Evolutionary conservation across 1,284 basidiomycete genomes (phyloP).

Genomic region (Taiwanofungus camphoratus): DNA sequence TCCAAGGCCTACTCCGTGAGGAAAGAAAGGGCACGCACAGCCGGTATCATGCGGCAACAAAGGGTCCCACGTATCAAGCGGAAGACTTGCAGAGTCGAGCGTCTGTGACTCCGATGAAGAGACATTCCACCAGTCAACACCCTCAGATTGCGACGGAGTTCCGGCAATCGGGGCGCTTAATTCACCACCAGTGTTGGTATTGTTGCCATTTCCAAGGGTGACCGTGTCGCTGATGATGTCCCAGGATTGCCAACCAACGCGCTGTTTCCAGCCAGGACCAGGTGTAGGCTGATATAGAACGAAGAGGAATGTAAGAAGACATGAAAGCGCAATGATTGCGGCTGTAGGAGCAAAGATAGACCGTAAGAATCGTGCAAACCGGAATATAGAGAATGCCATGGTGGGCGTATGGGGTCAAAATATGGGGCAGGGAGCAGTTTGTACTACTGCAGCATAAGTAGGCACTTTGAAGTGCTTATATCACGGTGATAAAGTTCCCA

Average conservation of each 20-base stretch:
- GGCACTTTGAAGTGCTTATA: too few species aligned
- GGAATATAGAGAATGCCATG: constrained; percentile 27
- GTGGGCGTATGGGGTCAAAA: constrained; percentile 2
- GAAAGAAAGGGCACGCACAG: constrained; percentile 45
- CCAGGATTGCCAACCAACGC: constrained; percentile 91
- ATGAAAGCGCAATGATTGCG: constrained; percentile 59
- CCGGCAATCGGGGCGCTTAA: constrained; percentile 7
- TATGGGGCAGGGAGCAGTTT: not conserved
- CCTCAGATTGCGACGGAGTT: constrained; percentile 19
- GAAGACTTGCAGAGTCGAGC: constrained; percentile 54
- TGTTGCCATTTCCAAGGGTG: not conserved
- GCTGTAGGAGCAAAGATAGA: constrained; percentile 53
- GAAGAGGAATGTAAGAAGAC: constrained; percentile 69
- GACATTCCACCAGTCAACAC: constrained; percentile 72
- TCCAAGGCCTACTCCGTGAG: not conserved
- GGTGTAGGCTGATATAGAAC: constrained; percentile 69
- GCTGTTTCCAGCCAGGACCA: constrained; percentile 66
- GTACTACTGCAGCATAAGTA: too few species aligned
- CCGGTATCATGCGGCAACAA: constrained; percentile 79
- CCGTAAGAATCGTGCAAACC: constrained; percentile 36
- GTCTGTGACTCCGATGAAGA: constrained; percentile 25
- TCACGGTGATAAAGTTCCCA: too few species aligned
- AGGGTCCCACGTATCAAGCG: constrained; percentile 79
- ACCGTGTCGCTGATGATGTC: constrained; percentile 44
- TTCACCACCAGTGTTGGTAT: not conserved